Evolutionary conservation across 305 asterid species (phyloP).

Genomic region (Striga hermonthica): DNA sequence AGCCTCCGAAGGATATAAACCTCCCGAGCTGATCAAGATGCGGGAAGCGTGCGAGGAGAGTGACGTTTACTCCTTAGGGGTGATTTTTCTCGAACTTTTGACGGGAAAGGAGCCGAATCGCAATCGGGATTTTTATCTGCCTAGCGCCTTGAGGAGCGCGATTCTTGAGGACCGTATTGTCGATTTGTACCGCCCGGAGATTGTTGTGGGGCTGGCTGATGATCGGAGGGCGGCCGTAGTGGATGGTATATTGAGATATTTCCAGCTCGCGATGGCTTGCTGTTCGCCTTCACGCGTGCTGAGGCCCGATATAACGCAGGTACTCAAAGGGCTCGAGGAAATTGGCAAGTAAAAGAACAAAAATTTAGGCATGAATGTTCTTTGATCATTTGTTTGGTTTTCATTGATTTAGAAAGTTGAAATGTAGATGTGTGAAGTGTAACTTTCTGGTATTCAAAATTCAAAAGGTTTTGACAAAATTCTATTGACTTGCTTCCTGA

Average conservation of each 20-base stretch:
- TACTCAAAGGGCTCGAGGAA: conserved; percentile 66
- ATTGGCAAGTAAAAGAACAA: conserved; percentile 42
- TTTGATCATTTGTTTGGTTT: too few relatives aligned
- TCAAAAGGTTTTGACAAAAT: too few relatives aligned
- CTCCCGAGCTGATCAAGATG: conserved; percentile 83
- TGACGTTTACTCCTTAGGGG: conserved; percentile 77
- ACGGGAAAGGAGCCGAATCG: conserved; percentile 36
- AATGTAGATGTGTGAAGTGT: too few relatives aligned
- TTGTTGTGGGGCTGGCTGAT: conserved; percentile 40
- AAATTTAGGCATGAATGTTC: too few relatives aligned
- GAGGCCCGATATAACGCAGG: conserved; percentile 58
- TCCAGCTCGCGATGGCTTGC: conserved; percentile 81
- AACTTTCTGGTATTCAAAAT: too few relatives aligned
- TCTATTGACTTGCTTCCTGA: too few relatives aligned
- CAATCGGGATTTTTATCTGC: conserved; percentile 56
- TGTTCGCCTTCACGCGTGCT: conserved; percentile 71
- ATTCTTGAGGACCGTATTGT: conserved; percentile 55
- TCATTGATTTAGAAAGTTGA: too few relatives aligned
- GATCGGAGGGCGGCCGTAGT: conserved; percentile 32
- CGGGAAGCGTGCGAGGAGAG: conserved; percentile 58
- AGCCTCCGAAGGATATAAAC: conserved; percentile 64
- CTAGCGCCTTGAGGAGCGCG: conserved; percentile 41
- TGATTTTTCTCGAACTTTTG: conserved; percentile 71
- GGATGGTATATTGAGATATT: conserved; percentile 41
- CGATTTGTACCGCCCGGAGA: conserved; percentile 44